These are phyloP conservation scores for Immersiporthe knoxdaviesiana DNA, from an alignment of 2,329 filamentous ascomycete species.

Conservation along the genomic window DNA sequence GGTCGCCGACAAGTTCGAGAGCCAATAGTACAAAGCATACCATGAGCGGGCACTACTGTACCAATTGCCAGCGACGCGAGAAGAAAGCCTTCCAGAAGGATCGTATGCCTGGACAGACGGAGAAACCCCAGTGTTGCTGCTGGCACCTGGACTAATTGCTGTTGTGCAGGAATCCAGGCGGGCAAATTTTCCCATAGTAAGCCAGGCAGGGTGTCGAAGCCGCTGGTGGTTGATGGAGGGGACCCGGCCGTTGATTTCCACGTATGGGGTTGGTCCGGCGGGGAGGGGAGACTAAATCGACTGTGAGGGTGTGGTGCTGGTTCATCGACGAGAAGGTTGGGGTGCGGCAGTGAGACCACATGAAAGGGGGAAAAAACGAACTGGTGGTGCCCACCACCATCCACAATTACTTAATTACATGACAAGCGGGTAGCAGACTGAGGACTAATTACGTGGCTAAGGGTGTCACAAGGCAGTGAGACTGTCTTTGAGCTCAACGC, in stretches of 20 bases:
- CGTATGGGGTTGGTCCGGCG: background rate
- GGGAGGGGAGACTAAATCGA: background rate
- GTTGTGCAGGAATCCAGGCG: background rate
- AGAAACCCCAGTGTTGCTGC: background rate
- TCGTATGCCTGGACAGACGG: background rate
- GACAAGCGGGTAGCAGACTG: background rate
- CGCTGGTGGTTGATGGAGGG: background rate
- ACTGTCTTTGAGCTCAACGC: background rate
- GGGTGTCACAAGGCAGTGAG: background rate
- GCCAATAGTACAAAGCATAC: too few species aligned
- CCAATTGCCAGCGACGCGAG: too few species aligned
- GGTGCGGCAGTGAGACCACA: background rate
- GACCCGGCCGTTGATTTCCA: background rate
- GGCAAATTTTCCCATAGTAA: background rate
- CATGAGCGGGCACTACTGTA: too few species aligned
- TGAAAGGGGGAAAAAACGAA: background rate
- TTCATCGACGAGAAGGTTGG: background rate
- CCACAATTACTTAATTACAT: background rate
- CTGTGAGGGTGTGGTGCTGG: background rate
- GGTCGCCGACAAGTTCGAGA: too few species aligned
- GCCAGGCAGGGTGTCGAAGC: background rate
- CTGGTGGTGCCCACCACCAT: background rate
- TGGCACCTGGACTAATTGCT: background rate
- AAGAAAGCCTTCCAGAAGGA: too few species aligned
- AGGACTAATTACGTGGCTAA: background rate